phyloP scores from a whole-genome alignment of 805 yeast species.

The Saccharomycopsis lassenensis region DNA sequence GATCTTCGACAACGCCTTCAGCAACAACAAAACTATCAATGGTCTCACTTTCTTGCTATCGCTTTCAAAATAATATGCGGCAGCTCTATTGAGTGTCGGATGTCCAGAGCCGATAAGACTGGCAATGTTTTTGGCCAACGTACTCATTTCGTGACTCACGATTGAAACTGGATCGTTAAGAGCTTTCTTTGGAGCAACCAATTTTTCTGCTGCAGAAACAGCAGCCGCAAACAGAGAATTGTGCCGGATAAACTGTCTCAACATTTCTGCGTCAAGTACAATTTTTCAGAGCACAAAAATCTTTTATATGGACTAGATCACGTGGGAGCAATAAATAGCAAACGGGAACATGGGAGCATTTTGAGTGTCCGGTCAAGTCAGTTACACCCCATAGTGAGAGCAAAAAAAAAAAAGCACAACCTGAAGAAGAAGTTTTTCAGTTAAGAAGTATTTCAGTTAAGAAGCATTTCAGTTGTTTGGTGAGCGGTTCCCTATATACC shows the following conservation, averaged over 20 bases:
- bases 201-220: constrained; percentile 57
- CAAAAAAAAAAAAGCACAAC: no score
- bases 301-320: no score
- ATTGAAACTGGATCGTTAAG: constrained; percentile 79
- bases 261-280: no score
- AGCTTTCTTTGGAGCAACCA: constrained; percentile 53
- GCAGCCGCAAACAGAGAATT: constrained; percentile 39
- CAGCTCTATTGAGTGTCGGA: constrained; percentile 82
- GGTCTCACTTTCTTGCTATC: constrained; percentile 97
- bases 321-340: neutral
- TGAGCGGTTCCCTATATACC: no score
- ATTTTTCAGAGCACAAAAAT: no score
- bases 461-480: no score
- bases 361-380: neutral
- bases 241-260: no score
- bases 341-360: neutral
- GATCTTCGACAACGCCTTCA: constrained; percentile 69
- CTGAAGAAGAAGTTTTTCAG: no score
- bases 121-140: constrained; percentile 78
- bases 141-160: constrained; percentile 89
- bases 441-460: no score
- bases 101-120: constrained; percentile 84
- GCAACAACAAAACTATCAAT: constrained; percentile 67
- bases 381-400: no score
- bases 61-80: constrained; percentile 91